Base-by-base conservation (phyloP, 1,284 basidiomycete species). In the Leccinum variabile region DNA sequence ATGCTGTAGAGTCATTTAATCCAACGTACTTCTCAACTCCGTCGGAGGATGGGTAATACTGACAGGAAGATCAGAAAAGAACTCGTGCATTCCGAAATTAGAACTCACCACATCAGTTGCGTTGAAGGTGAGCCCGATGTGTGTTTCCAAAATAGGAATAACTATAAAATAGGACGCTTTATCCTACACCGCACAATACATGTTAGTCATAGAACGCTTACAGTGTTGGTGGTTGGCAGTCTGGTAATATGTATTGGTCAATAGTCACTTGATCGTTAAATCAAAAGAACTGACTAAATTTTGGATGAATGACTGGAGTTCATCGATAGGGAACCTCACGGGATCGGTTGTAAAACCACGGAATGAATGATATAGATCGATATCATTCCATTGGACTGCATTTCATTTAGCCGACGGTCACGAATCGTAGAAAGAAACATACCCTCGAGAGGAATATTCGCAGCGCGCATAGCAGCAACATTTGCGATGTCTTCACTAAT, bases 291-390 rank as follows among this genome's bases (percentile, higher is more conserved):
- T 55, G 22, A 55, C 54, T 6, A 55, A 74, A 55, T 85, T 80
- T 18, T 78, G 71, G 62, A 89, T 86, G 70, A 92, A 90, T n/a
- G 71, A 71, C n/a, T 77, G 75, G 66, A 90, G 78, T 63, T 90
- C 84, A 11, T 83, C 80, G 5, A 70, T 76, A 6, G 88, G 85
- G 77, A 85, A 91, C 44, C 80, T 82, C 28, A 85, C 79, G 13
- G 88, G 88, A 69, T 90, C 88, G 11, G 82, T 78, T 8, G 89
- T 90, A 67, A 91, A 90, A 73, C 89, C 88, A 8, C 88, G 81
- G 56, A 82, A 78, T 32, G 84, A 81, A 66, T 89, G 84, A 67
- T 87, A 89, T 59, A 90, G 68, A 74, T 92, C 90, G 64, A 91
- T 90, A 67, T 91, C 90, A 68, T 88, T 90, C 56, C 56, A 57